Percentiles rank a stretch among this genome's conserved stretches.
Evolutionary conservation across 148 eudicot genomes (phyloP).

Genomic region (Vaccinium darrowii): DNA sequence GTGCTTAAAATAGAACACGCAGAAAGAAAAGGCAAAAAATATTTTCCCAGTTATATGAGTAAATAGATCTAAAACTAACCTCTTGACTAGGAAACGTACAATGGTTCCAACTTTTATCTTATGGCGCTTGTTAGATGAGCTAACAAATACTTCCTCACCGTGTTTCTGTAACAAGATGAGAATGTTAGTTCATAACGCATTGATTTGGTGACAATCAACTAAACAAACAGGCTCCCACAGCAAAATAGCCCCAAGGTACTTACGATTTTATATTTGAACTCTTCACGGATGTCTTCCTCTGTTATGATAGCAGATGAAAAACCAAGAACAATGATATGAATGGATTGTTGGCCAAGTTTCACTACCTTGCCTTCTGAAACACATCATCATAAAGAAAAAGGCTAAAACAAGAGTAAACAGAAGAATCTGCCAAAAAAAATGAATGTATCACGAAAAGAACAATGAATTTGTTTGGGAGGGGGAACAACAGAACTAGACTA

Average conservation of each 20-base stretch:
- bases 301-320: slow-evolving; percentile 78
- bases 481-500: background rate
- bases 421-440: background rate
- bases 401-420: slow-evolving; percentile 4
- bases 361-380: slow-evolving; percentile 85
- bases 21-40: background rate
- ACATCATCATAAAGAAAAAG: background rate
- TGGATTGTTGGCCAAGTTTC: slow-evolving; percentile 64
- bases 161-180: slow-evolving; percentile 48
- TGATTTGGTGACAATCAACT: background rate
- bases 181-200: background rate
- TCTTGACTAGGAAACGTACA: slow-evolving; percentile 71
- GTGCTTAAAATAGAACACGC: background rate
- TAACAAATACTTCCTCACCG: slow-evolving; percentile 53
- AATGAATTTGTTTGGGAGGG: background rate
- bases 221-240: background rate
- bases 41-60: background rate
- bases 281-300: slow-evolving; percentile 74
- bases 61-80: slow-evolving; percentile 32
- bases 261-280: slow-evolving; percentile 64
- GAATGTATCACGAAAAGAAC: background rate
- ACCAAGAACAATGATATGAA: slow-evolving; percentile 83
- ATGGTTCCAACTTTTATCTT: slow-evolving; percentile 63
- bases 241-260: slow-evolving; percentile 24
- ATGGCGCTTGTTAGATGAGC: slow-evolving; percentile 60